These are phyloP conservation scores for Ramaria rubella DNA, from an alignment of 768 basidiomycete species.

Conservation along the genomic window DNA sequence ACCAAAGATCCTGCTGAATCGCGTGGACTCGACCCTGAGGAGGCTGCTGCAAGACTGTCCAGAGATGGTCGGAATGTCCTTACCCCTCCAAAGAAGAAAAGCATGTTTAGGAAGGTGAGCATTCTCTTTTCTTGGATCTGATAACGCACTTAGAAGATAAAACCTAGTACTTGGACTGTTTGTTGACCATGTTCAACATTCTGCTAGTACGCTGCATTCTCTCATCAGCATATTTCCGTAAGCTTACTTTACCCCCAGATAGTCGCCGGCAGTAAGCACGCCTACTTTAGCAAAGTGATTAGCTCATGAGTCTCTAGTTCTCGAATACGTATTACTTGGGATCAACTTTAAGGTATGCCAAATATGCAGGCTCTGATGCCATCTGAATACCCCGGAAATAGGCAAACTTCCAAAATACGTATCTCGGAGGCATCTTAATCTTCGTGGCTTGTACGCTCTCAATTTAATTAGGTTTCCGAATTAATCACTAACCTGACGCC, in stretches of 20 bases:
- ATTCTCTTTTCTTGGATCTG: slow-evolving; percentile 11
- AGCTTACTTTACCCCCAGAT: slow-evolving; percentile 25
- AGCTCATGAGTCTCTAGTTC: slow-evolving; percentile 21
- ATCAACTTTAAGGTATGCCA: slow-evolving; percentile 48
- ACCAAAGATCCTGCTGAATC: slow-evolving; percentile 45
- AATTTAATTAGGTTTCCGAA: not conserved
- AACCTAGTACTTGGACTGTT: slow-evolving; percentile 55
- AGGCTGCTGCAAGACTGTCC: slow-evolving; percentile 47
- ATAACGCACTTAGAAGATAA: slow-evolving; percentile 5
- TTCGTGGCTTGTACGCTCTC: slow-evolving; percentile 40
- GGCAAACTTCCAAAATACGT: slow-evolving; percentile 58
- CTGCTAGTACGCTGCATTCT: slow-evolving; percentile 30
- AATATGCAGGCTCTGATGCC: not conserved
- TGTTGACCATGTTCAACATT: slow-evolving; percentile 58
- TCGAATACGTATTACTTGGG: slow-evolving; percentile 60
- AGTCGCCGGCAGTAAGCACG: slow-evolving; percentile 39
- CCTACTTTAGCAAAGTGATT: not conserved
- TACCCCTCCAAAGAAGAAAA: slow-evolving; percentile 63
- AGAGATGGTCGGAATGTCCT: slow-evolving; percentile 56
- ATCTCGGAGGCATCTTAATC: slow-evolving; percentile 65
- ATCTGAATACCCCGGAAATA: slow-evolving; percentile 18
- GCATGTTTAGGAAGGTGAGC: slow-evolving; percentile 53
- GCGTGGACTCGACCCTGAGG: slow-evolving; percentile 43
- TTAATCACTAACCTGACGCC: not conserved
- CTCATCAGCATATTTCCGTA: not conserved